Base-by-base conservation (phyloP, 179 eudicot species). In the Actinidia arguta region DNA sequence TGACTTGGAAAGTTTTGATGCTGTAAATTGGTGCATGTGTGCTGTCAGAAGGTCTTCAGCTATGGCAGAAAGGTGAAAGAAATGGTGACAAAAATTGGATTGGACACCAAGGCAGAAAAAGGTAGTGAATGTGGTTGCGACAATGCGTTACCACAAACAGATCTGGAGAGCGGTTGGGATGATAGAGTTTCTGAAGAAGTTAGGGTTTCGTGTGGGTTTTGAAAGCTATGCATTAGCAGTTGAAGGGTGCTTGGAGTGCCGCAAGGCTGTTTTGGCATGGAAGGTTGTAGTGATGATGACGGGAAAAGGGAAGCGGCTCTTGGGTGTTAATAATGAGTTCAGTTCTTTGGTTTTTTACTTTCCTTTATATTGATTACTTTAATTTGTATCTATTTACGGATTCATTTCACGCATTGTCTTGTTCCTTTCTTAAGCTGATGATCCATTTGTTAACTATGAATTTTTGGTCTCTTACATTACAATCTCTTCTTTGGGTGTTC, bases 401-500 rank as follows among this genome's bases (percentile, higher is more conserved):
- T n/a, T n/a, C n/a, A n/a, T n/a, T n/a, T n/a, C n/a, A n/a, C n/a
- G n/a, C n/a, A n/a, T n/a, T n/a, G n/a, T n/a, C n/a, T n/a, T n/a
- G n/a, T n/a, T n/a, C 88, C 86, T 86, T 52, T 85, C 88, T 82
- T 86, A 78, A 77, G 99, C 98, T 85, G 95, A 64, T 20, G 99
- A 96, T 87, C 91, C 99, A 20, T 82, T 67, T 87, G 88, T 84
- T 24, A 86, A 66, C 86, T 91, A 80, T 82, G 85, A 96, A 13
- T 93, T 96, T 84, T 92, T 84, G 76, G 92, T 94, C 78, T 91
- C 98, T 47, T 96, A 96, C 93, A 94, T 96, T 31, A 93, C 97
- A 73, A 98, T 94, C 80, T 94, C 99, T 82, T 98, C 98, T 80
- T 88, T 96, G 66, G 99, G 99, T 83, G 93, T 96, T 22, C 96